phyloP scores from a whole-genome alignment of 176 grass and related monocot genomes.

The Carex pumila region DNA sequence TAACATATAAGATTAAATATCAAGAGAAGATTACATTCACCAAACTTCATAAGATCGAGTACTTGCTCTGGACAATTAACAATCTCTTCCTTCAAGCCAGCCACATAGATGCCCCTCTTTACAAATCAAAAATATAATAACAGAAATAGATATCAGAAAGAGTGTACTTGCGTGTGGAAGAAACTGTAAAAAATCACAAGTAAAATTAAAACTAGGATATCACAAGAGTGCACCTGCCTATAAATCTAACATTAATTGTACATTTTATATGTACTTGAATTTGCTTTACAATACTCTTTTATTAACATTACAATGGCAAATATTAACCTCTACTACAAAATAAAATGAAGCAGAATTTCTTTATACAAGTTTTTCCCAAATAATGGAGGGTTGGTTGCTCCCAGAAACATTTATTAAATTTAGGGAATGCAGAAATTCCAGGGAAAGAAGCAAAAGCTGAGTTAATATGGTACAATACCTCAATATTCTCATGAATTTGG shows the following conservation, averaged over 20 bases:
- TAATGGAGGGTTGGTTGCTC: neutral
- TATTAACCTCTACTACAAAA: neutral
- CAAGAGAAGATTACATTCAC: conserved; percentile 62
- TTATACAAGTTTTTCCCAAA: neutral
- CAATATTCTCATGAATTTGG: conserved; percentile 85
- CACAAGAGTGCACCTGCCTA: neutral
- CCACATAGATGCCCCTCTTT: conserved; percentile 92
- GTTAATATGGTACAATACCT: conserved; percentile 34
- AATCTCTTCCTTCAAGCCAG: conserved; percentile 94
- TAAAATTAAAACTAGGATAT: conserved; percentile 12
- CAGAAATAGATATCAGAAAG: neutral
- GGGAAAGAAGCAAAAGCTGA: neutral
- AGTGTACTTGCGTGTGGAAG: neutral
- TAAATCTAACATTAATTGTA: neutral
- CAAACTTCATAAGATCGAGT: conserved; percentile 76
- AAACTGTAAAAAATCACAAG: conserved; percentile 1
- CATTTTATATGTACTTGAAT: neutral
- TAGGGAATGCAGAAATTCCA: neutral
- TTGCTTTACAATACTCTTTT: neutral
- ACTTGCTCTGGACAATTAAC: conserved; percentile 81
- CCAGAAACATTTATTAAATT: neutral
- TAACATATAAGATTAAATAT: neutral
- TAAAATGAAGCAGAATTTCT: neutral
- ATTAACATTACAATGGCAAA: neutral
- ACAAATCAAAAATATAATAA: conserved; percentile 20